Percentiles rank a stretch among this genome's conserved stretches.
Evolutionary conservation across 2,329 filamentous ascomycete genomes (phyloP).

Genomic region (Colletotrichum sp.): DNA sequence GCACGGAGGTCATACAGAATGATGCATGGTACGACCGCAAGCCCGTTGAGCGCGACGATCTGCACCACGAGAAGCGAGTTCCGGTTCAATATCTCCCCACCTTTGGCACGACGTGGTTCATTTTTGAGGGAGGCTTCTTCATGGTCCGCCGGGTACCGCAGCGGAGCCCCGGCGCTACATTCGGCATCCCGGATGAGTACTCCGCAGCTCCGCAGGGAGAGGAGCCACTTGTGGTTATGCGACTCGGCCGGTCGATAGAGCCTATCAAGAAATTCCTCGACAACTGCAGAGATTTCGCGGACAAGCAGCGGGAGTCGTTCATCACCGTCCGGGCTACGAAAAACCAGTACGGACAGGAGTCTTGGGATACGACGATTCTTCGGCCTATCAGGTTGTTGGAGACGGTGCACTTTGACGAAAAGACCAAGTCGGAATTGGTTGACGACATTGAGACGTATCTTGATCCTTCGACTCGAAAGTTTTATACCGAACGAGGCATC

Average conservation of each 20-base stretch:
- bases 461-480: constrained; percentile 57
- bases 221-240: constrained; percentile 44
- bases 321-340: constrained; percentile 39
- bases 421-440: constrained; percentile 66
- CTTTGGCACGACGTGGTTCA: constrained; percentile 41
- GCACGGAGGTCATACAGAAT: constrained; percentile 33
- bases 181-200: constrained; percentile 33
- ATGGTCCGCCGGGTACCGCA: constrained; percentile 36
- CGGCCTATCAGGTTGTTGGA: constrained; percentile 27
- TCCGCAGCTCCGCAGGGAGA: constrained; percentile 35
- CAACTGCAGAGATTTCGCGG: constrained; percentile 32
- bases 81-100: constrained; percentile 42
- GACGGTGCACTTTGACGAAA: constrained; percentile 40
- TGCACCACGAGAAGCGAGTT: constrained; percentile 34
- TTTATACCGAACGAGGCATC: constrained; percentile 76
- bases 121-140: constrained; percentile 36
- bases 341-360: constrained; percentile 25
- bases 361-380: constrained; percentile 40
- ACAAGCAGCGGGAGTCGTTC: constrained; percentile 38
- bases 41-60: constrained; percentile 33
- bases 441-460: constrained; percentile 74
- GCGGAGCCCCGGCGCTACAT: background rate
- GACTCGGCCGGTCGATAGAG: constrained; percentile 36
- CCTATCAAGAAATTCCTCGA: constrained; percentile 35
- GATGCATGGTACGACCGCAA: constrained; percentile 34